Conservation (phyloP, 2,329 filamentous ascomycete species). For the Colletotrichum noveboracense region DNA sequence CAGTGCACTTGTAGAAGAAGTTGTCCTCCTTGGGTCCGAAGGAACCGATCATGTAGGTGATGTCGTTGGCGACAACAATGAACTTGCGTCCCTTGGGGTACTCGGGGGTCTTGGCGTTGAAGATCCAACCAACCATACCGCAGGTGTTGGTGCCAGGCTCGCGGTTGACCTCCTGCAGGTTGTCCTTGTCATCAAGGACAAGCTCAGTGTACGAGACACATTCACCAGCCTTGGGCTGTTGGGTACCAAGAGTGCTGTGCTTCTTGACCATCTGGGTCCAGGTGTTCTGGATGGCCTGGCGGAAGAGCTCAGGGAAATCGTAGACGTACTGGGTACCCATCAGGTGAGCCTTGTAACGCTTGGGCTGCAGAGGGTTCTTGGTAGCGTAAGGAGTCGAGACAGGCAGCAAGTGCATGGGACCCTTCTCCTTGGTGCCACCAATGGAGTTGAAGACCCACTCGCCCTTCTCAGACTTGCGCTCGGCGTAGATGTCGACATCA, state of each 20-base stretch:
- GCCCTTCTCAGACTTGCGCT: conserved; percentile 97
- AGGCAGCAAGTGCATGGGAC: conserved; percentile 90
- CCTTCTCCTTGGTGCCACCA: conserved; percentile 92
- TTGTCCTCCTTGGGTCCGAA: conserved; percentile 96
- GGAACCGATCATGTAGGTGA: conserved; percentile 98
- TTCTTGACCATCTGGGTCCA: conserved; percentile 81
- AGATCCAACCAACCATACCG: conserved; percentile 98
- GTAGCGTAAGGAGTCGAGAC: conserved; percentile 94
- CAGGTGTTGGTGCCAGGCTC: conserved; percentile 95
- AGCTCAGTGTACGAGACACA: conserved; percentile 95
- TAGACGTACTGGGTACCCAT: conserved; percentile 99
- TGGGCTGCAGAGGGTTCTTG: conserved; percentile 98
- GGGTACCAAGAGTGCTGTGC: conserved; percentile 75
- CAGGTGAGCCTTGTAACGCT: conserved; percentile 98
- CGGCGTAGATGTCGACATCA: conserved; percentile 95
- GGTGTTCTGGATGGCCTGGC: conserved; percentile 95
- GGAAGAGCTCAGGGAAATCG: conserved; percentile 99
- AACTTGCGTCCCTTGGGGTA: conserved; percentile 93
- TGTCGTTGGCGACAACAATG: conserved; percentile 97
- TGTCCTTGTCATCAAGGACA: conserved; percentile 92
- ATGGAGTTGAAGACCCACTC: conserved; percentile 99
- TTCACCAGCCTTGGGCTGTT: conserved; percentile 84
- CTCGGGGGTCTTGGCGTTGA: conserved; percentile 93
- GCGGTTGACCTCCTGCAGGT: conserved; percentile 88
- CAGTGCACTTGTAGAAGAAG: conserved; percentile 99